phyloP scores from a whole-genome alignment of 768 basidiomycete genomes.

The Calvatia gigantea region DNA sequence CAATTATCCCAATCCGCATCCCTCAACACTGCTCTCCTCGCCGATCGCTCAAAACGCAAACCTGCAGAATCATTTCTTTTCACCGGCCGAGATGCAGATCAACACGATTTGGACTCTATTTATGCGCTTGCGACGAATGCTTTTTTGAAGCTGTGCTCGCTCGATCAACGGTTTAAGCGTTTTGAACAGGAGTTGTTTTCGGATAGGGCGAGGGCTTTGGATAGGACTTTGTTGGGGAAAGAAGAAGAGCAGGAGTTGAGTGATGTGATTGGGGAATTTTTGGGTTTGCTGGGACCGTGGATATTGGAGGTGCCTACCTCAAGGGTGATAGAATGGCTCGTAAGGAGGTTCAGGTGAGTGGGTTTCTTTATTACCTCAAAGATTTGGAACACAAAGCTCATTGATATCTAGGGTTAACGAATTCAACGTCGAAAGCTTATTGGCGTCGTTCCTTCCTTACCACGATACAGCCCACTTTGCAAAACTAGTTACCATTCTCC shows the following conservation, averaged over 20 bases:
- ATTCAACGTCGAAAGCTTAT: constrained; percentile 78
- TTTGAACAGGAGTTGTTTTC: constrained; percentile 80
- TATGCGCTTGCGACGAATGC: constrained; percentile 79
- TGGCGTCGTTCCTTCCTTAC: constrained; percentile 88
- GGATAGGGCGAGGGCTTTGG: constrained; percentile 66
- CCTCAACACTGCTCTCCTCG: constrained; percentile 70
- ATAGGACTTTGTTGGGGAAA: constrained; percentile 70
- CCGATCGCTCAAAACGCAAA: constrained; percentile 61
- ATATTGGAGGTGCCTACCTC: constrained; percentile 77
- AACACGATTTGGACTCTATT: constrained; percentile 85
- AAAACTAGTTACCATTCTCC: constrained; percentile 87
- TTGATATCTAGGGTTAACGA: constrained; percentile 71
- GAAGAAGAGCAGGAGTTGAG: constrained; percentile 68
- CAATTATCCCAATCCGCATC: constrained; percentile 81
- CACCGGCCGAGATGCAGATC: constrained; percentile 73
- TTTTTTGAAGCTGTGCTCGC: constrained; percentile 62
- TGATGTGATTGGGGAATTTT: constrained; percentile 51
- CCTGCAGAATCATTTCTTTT: constrained; percentile 84
- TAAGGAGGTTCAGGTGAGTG: constrained; percentile 82
- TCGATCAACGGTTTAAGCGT: constrained; percentile 53
- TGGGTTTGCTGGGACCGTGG: constrained; percentile 74
- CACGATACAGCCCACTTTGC: constrained; percentile 93
- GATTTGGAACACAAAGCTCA: neutral
- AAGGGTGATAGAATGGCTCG: constrained; percentile 92
- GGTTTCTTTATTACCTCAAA: neutral